phyloP scores from a whole-genome alignment of 805 yeast species.

The Candida xyloterini region DNA sequence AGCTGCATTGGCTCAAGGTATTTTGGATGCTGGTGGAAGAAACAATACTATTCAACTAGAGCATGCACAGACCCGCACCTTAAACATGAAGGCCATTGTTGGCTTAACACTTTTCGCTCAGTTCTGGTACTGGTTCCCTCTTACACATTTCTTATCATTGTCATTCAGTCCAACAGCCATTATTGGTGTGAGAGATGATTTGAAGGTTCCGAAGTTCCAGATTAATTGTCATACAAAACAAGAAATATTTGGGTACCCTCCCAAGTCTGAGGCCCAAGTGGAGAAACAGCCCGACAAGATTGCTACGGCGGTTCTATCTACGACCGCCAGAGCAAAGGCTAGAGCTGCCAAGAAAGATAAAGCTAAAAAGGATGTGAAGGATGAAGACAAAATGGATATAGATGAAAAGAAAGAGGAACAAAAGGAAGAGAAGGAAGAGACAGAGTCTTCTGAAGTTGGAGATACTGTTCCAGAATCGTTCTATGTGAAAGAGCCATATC shows the following conservation, averaged over 20 bases:
- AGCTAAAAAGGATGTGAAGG: conserved; percentile 37
- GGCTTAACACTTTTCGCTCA: conserved; percentile 89
- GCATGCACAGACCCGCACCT: conserved; percentile 81
- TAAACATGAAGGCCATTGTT: conserved; percentile 87
- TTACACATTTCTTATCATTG: conserved; percentile 86
- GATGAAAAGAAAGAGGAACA: conserved; percentile 31
- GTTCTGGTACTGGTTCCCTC: conserved; percentile 98
- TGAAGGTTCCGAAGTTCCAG: conserved; percentile 81
- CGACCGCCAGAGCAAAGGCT: conserved; percentile 91
- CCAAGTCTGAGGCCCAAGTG: conserved; percentile 74
- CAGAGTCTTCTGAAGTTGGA: conserved; percentile 21
- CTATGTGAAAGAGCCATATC: conserved; percentile 63
- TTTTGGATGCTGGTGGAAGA: conserved; percentile 97
- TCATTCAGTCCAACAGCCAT: conserved; percentile 92
- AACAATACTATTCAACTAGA: conserved; percentile 93
- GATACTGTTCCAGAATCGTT: conserved; percentile 38
- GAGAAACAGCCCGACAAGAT: conserved; percentile 85
- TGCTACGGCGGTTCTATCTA: conserved; percentile 89
- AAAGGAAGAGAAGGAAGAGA: conserved; percentile 14
- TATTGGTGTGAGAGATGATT: conserved; percentile 80
- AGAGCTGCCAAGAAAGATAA: conserved; percentile 66
- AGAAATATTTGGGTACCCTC: conserved; percentile 83
- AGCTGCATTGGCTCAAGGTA: conserved; percentile 95
- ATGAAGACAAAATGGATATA: conserved; percentile 41
- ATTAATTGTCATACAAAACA: conserved; percentile 79